Base-by-base conservation (phyloP, 2,329 filamentous ascomycete species). In the Cadophora sp. region DNA sequence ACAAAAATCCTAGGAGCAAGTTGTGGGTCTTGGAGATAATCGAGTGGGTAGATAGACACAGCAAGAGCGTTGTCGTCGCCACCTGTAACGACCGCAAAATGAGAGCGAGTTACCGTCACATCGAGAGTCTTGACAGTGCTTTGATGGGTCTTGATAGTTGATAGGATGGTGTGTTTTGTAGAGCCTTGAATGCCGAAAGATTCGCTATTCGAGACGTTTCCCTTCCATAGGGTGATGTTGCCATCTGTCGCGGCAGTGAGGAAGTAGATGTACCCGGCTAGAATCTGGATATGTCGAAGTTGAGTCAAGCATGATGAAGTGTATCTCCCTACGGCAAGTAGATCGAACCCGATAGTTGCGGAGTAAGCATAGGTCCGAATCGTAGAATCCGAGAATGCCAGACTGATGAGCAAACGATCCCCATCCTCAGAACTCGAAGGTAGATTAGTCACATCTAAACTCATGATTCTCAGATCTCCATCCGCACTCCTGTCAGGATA, bases 31-130 rank as follows among this genome's bases (percentile, higher is more conserved):
- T 33, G 27, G 16, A 59, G 9, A 45, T 18, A 16, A 9, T 24
- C 1, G 4, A 51, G 48, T 11, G 45, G 72, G 33, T 84, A 72
- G 39, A 84, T 75, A 0, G 85, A 85, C 13, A 92, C 74, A 0
- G 86, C 89, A 0, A 98, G 78, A 3, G 91, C 90, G 69, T 96
- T 96, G 78, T 98, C 96, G 73, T 99, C 96, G 24, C 96, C 94
- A 30, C 92, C 93, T 0, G 93, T 94, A 4, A 92, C 78, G 20
- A 97, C 75, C 0, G 91, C 68, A 33, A 73, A 55, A 1, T 77
- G 66, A 4, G 79, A 62, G 66, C 85, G 76, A 0, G 78, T 74
- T 3, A 47, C 58, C 3, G 50, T 36, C 20, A 87, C 67, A 67
- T 85, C 84, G 2, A 91, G 79, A 22, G 83, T 81, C 77, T 97